These are phyloP conservation scores for Neoscytalidium dimidiatum DNA, from an alignment of 2,329 filamentous ascomycete species.

Conservation along the genomic window DNA sequence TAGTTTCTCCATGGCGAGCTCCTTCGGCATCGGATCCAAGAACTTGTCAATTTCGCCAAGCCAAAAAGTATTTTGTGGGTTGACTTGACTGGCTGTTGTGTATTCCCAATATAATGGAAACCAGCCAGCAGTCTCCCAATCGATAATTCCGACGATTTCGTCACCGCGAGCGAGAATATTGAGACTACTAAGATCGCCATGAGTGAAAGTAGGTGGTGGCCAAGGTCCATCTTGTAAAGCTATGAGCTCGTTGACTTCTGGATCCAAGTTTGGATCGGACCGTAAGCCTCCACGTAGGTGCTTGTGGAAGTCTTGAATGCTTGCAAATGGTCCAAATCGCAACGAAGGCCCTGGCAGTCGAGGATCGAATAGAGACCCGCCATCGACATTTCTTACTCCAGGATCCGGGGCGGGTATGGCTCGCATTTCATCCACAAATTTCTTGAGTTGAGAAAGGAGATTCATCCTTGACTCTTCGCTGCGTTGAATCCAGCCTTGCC, in stretches of 20 bases:
- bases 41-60: slow-evolving; percentile 36
- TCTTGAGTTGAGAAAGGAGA: slow-evolving; percentile 25
- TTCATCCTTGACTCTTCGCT: slow-evolving; percentile 22
- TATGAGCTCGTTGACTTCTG: slow-evolving; percentile 37
- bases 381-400: slow-evolving; percentile 24
- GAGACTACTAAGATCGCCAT: slow-evolving; percentile 51
- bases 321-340: slow-evolving; percentile 37
- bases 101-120: slow-evolving; percentile 53
- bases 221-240: slow-evolving; percentile 39
- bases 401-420: slow-evolving; percentile 21
- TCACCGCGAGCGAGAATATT: slow-evolving; percentile 48
- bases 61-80: slow-evolving; percentile 43
- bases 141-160: slow-evolving; percentile 48
- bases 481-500: slow-evolving; percentile 23
- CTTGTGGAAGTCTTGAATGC: slow-evolving; percentile 39
- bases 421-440: slow-evolving; percentile 26
- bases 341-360: slow-evolving; percentile 25
- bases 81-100: slow-evolving; percentile 43
- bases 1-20: slow-evolving; percentile 44
- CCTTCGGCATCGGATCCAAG: slow-evolving; percentile 39
- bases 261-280: slow-evolving; percentile 21
- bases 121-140: slow-evolving; percentile 52
- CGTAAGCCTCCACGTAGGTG: slow-evolving; percentile 36
- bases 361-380: slow-evolving; percentile 30
- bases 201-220: slow-evolving; percentile 48